phyloP scores from a whole-genome alignment of 805 yeast genomes.

The Ogataea zsoltii region DNA sequence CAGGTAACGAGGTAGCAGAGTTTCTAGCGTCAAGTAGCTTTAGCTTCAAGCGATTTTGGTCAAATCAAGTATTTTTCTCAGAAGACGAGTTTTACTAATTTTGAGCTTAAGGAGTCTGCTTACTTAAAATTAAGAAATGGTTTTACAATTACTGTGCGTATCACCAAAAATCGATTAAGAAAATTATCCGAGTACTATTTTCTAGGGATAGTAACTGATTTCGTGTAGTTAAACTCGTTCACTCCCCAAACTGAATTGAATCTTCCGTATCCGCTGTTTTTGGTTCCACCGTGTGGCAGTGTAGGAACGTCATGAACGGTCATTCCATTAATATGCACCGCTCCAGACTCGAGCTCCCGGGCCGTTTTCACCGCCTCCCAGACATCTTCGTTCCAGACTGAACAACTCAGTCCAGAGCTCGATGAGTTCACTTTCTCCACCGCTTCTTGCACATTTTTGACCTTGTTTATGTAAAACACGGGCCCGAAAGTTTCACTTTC shows the following conservation, averaged over 20 bases:
- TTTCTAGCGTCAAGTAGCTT: too few relatives aligned
- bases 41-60: too few relatives aligned
- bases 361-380: constrained; percentile 9
- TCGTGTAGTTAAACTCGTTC: constrained; percentile 38
- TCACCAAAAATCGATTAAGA: too few relatives aligned
- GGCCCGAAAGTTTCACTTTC: constrained; percentile 9
- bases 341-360: constrained; percentile 6
- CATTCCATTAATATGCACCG: constrained; percentile 20
- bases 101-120: too few relatives aligned
- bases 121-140: too few relatives aligned
- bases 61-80: too few relatives aligned
- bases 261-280: constrained; percentile 43
- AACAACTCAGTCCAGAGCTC: constrained; percentile 6
- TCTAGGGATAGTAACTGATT: constrained; percentile 28
- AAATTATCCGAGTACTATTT: background rate
- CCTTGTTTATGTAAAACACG: constrained; percentile 7
- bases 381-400: constrained; percentile 11
- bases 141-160: too few relatives aligned
- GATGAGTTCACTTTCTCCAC: constrained; percentile 6
- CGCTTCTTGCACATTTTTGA: constrained; percentile 2
- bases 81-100: too few relatives aligned
- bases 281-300: constrained; percentile 48
- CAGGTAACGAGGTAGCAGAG: constrained; percentile 1
- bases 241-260: constrained; percentile 47
- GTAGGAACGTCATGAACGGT: constrained; percentile 23